These are phyloP conservation scores for Trypanosoma caninum DNA, from an alignment of 208 protist species.

Conservation along the genomic window DNA sequence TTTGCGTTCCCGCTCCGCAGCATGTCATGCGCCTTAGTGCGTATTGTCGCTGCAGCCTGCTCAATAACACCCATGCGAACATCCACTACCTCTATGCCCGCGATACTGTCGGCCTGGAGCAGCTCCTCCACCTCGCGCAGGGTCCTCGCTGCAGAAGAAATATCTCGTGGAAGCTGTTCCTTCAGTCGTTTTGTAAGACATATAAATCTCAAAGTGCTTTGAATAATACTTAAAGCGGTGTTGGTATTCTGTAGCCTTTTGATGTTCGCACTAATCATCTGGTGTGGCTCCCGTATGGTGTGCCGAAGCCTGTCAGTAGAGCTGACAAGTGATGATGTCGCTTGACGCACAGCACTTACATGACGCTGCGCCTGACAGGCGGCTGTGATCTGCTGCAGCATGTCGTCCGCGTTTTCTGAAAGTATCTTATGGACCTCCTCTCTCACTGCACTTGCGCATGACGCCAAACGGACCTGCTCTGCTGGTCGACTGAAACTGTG, in stretches of 20 bases:
- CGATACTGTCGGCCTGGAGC: slow-evolving; percentile 29
- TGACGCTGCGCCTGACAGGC: slow-evolving; percentile 51
- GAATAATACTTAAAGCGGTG: slow-evolving; percentile 41
- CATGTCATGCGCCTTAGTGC: slow-evolving; percentile 49
- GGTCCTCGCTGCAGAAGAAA: slow-evolving; percentile 57
- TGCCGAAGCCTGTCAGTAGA: slow-evolving; percentile 49
- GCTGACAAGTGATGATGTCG: slow-evolving; percentile 43
- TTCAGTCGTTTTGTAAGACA: slow-evolving; percentile 46
- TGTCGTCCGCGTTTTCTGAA: slow-evolving; percentile 46
- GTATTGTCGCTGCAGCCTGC: slow-evolving; percentile 40
- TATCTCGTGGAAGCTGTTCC: slow-evolving; percentile 27
- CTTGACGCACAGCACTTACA: slow-evolving; percentile 42
- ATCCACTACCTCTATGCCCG: slow-evolving; percentile 61
- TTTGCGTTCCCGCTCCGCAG: slow-evolving; percentile 13
- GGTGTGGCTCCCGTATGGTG: slow-evolving; percentile 70
- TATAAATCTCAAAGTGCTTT: slow-evolving; percentile 49
- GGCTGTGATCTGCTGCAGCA: slow-evolving; percentile 64
- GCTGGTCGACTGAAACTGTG: slow-evolving; percentile 34
- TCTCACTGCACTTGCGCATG: slow-evolving; percentile 46
- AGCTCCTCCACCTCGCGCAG: slow-evolving; percentile 64
- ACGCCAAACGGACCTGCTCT: slow-evolving; percentile 51
- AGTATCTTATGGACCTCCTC: slow-evolving; percentile 47
- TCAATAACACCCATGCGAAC: slow-evolving; percentile 44
- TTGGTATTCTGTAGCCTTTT: slow-evolving; percentile 62
- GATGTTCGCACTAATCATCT: slow-evolving; percentile 45